phyloP scores from a whole-genome alignment of 192 early-diverging fungal species.

The Phycomyces blakesleeanus region DNA sequence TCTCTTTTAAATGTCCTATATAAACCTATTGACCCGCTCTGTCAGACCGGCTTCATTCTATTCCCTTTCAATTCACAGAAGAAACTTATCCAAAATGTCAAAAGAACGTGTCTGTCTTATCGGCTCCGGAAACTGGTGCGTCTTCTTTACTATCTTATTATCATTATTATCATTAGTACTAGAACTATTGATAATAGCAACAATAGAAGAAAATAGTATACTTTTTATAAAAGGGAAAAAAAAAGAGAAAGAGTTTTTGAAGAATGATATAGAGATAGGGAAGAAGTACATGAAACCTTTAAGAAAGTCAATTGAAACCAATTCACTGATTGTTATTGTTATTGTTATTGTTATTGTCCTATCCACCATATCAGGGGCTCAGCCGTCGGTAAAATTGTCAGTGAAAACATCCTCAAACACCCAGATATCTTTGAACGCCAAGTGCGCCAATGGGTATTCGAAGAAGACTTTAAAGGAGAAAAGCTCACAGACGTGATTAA shows the following conservation, averaged over 20 bases:
- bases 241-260: too few relatives aligned
- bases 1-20: neutral
- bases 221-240: too few relatives aligned
- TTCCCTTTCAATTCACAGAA: neutral
- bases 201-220: too few relatives aligned
- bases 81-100: constrained; percentile 18
- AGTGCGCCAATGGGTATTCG: constrained; percentile 95
- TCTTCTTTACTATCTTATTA: neutral
- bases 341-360: too few relatives aligned
- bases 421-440: constrained; percentile 60
- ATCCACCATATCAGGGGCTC: constrained; percentile 77
- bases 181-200: too few relatives aligned
- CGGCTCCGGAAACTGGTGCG: constrained; percentile 92
- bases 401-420: constrained; percentile 69
- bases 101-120: constrained; percentile 84
- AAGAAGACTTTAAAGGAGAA: constrained; percentile 80
- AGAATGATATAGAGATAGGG: too few relatives aligned
- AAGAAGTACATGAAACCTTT: too few relatives aligned
- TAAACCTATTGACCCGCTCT: neutral
- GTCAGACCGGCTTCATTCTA: too few relatives aligned
- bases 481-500: constrained; percentile 91
- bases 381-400: constrained; percentile 87
- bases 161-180: neutral
- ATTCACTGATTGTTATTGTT: too few relatives aligned
- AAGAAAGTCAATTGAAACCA: too few relatives aligned